phyloP scores from a whole-genome alignment of 371 early-diverging fungal species.

The Mycotypha africana region DNA sequence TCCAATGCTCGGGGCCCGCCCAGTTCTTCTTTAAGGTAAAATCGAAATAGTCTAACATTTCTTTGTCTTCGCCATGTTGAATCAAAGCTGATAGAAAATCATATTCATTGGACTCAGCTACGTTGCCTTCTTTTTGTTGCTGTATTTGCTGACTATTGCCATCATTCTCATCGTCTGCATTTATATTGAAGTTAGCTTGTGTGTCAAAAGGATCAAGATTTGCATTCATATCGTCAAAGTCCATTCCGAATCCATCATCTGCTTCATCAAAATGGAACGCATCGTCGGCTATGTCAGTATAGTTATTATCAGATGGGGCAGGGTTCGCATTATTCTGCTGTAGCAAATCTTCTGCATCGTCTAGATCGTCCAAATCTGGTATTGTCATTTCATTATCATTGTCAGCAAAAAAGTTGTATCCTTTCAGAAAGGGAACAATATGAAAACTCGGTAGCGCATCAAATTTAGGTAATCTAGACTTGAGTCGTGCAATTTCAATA shows the following conservation, averaged over 20 bases:
- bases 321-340: no score
- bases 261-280: neutral
- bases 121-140: neutral
- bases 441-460: constrained; percentile 41
- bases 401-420: constrained; percentile 52
- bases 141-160: constrained; percentile 4
- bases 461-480: constrained; percentile 44
- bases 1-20: constrained; percentile 97
- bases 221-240: constrained; percentile 13
- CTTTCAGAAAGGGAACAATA: constrained; percentile 66
- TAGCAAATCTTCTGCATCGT: constrained; percentile 2
- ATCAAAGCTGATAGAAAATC: constrained; percentile 40
- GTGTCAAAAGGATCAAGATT: constrained; percentile 5
- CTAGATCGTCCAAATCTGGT: constrained; percentile 19
- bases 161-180: constrained; percentile 21
- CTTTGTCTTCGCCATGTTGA: constrained; percentile 46
- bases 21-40: constrained; percentile 72
- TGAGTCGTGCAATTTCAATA: no score
- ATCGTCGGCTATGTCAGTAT: neutral
- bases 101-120: constrained; percentile 15
- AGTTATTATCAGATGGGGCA: neutral
- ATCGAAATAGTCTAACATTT: constrained; percentile 89
- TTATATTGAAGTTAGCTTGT: no score
- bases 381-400: constrained; percentile 12
- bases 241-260: constrained; percentile 6